Percentiles rank a stretch among this genome's conserved stretches.
Evolutionary conservation across 441 rosid species (phyloP).

Genomic region (Populus hybrid): DNA sequence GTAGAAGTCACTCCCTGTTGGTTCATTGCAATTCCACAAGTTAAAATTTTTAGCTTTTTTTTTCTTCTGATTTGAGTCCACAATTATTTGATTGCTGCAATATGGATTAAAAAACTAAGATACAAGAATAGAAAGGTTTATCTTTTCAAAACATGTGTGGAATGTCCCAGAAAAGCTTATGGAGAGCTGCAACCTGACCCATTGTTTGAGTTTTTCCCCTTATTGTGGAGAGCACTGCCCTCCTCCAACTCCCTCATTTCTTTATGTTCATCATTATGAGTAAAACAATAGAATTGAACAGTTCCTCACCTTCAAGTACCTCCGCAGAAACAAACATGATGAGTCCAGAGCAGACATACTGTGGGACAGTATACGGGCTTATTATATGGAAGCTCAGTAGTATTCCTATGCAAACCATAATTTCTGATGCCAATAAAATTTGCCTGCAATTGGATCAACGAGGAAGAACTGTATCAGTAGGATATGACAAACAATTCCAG

Average conservation of each 20-base stretch:
- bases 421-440: constrained; percentile 89
- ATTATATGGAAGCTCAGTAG: constrained; percentile 75
- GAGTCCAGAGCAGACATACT: constrained; percentile 88
- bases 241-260: background rate
- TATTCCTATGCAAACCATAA: constrained; percentile 75
- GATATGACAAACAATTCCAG: background rate
- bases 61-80: background rate
- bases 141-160: background rate
- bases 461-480: constrained; percentile 6
- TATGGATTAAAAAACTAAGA: background rate
- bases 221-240: background rate
- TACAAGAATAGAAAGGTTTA: background rate
- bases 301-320: constrained; percentile 88
- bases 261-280: background rate
- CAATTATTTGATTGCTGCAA: background rate
- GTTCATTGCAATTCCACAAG: no score
- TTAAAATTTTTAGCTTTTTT: no score
- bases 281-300: constrained; percentile 4
- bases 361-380: constrained; percentile 68
- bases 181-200: background rate
- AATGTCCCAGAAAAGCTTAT: background rate
- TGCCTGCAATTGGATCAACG: constrained; percentile 53
- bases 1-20: no score
- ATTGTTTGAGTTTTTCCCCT: background rate
- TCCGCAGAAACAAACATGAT: constrained; percentile 92